These are phyloP conservation scores for Umbellularia californica DNA, from an alignment of 164 flowering plant species.

Conservation along the genomic window DNA sequence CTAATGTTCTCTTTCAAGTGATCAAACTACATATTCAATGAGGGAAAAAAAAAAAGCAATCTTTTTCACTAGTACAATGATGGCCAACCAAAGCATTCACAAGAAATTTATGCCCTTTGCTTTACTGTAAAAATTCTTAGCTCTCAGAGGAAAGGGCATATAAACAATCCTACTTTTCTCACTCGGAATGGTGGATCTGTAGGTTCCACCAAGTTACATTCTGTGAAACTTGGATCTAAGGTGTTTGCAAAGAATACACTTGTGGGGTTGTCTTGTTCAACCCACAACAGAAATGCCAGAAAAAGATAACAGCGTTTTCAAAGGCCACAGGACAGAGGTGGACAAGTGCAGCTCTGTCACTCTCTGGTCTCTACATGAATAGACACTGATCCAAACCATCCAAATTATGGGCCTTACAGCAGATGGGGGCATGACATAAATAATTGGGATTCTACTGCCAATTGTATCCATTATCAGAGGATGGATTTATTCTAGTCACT, in stretches of 20 bases:
- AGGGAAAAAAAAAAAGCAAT: not conserved
- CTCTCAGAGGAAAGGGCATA: slow-evolving; percentile 20
- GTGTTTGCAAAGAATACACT: not conserved
- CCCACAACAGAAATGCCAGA: not conserved
- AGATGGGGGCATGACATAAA: too few species aligned
- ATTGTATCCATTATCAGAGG: too few species aligned
- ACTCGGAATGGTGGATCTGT: not conserved
- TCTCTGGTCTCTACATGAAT: not conserved
- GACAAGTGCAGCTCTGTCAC: not conserved
- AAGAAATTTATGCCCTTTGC: slow-evolving; percentile 9
- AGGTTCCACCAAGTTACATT: slow-evolving; percentile 31
- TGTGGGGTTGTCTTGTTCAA: not conserved
- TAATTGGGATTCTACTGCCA: too few species aligned
- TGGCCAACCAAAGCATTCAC: slow-evolving; percentile 42
- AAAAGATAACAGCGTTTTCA: not conserved
- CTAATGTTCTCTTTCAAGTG: slow-evolving; percentile 6
- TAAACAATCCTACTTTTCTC: not conserved
- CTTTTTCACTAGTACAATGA: slow-evolving; percentile 12
- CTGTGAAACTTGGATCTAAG: slow-evolving; percentile 25
- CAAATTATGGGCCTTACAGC: not conserved
- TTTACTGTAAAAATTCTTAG: slow-evolving; percentile 28
- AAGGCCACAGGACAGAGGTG: not conserved
- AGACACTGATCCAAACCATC: not conserved
- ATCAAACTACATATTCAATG: slow-evolving; percentile 6
- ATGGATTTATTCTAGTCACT: too few species aligned